A percentile compares a stretch with the other conserved stretches of the same genome.
These are phyloP conservation scores for Epichloe elymi DNA, from an alignment of 2,329 filamentous ascomycete genomes.

Conservation along the genomic window DNA sequence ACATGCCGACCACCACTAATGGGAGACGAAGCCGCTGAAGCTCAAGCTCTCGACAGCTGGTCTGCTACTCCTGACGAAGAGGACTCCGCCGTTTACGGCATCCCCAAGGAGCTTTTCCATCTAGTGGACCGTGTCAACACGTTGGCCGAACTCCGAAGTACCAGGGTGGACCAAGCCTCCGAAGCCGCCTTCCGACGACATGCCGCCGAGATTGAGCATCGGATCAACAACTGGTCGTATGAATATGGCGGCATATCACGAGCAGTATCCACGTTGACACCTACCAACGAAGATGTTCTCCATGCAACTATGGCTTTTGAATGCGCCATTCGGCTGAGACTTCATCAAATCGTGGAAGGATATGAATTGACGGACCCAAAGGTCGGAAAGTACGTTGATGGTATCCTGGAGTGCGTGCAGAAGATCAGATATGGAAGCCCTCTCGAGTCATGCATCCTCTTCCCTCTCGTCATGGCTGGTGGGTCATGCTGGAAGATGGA, in stretches of 20 bases:
- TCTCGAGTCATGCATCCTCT: slow-evolving; percentile 26
- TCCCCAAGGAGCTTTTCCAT: slow-evolving; percentile 23
- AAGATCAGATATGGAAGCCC: slow-evolving; percentile 27
- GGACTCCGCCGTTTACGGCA: slow-evolving; percentile 22
- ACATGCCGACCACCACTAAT: slow-evolving; percentile 22
- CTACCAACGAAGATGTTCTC: slow-evolving; percentile 17
- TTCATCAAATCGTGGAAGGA: slow-evolving; percentile 30
- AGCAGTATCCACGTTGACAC: slow-evolving; percentile 11
- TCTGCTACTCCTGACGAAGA: slow-evolving; percentile 16
- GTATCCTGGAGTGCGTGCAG: slow-evolving; percentile 24
- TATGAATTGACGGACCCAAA: slow-evolving; percentile 23
- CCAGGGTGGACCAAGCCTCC: slow-evolving; percentile 16
- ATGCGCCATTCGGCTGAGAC: slow-evolving; percentile 25
- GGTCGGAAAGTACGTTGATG: slow-evolving; percentile 19
- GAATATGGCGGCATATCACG: slow-evolving; percentile 16
- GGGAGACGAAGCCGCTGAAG: slow-evolving; percentile 18
- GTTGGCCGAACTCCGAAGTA: slow-evolving; percentile 19
- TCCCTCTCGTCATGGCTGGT: slow-evolving; percentile 29
- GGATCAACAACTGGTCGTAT: slow-evolving; percentile 24
- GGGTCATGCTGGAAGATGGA: slow-evolving; percentile 22
- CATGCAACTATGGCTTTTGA: slow-evolving; percentile 26
- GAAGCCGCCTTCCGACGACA: slow-evolving; percentile 18
- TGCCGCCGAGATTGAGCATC: slow-evolving; percentile 18
- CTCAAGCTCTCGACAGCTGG: slow-evolving; percentile 14
- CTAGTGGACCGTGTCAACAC: slow-evolving; percentile 20